Base-by-base conservation (phyloP, 1,139 yeast genomes). In the Magnusiomyces starmeri region DNA sequence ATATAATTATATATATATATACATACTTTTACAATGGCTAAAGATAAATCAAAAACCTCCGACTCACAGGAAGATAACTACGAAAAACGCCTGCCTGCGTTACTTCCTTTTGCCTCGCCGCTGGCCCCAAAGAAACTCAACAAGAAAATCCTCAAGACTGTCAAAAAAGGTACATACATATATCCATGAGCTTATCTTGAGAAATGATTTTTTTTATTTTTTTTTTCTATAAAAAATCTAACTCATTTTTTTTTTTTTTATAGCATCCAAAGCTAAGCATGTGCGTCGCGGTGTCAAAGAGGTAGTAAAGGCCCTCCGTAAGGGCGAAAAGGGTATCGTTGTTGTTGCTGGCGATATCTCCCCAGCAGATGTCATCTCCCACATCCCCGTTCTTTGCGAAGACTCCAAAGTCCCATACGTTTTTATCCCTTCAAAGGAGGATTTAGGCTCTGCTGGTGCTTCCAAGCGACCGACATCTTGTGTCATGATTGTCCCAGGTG, bases 261-360 rank as follows among this genome's bases (percentile, higher is more conserved):
- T 29, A 63, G 96, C 97, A 10, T 88, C 97, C 53, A 92, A 92
- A 74, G 95, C 96, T 59, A 92, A 94, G 75, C 97, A 92, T 71
- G 97, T 94, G 63, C 90, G 89, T 75, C 81, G 98, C 72, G 99
- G 99, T 67, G 98, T 92, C 54, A 94, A 94, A 73, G 99, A 94
- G 73, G 98, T 92, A 46, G 97, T 92, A 63, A 94, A 94, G 75
- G 94, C 97, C 39, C 78, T 94, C 60, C 82, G 98, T 76, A 92
- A 92, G 74, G 97, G 97, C 60, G 97, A 90, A 70, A 92, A 92
- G 74, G 99, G 98, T 51, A 78, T 94, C 53, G 98, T 94, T 40
- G 75, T 94, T 61, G 82, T 94, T 72, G 98, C 99, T 43, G 97
- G 98, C 59, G 99, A 94, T 68, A 92, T 94, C 60, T 89, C 95